phyloP scores from a whole-genome alignment of 305 asterid species.

The Rubia peregrina region DNA sequence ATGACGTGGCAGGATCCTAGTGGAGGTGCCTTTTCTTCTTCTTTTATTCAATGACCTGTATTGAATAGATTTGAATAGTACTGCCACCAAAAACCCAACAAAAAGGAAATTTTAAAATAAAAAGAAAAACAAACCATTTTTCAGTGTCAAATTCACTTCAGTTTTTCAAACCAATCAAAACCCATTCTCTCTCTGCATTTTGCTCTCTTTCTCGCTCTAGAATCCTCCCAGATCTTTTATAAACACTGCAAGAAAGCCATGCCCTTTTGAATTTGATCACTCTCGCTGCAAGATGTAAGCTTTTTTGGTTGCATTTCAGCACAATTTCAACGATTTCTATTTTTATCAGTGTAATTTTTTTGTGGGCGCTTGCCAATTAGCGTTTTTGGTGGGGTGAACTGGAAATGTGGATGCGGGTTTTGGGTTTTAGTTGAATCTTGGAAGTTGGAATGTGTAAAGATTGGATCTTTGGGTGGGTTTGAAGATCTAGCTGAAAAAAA shows the following conservation, averaged over 20 bases:
- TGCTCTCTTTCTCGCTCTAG: constrained; percentile 19
- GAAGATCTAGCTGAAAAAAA: constrained; percentile 45
- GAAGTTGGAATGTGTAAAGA: constrained; percentile 32
- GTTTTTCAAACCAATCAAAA: constrained; percentile 13
- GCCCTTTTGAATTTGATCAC: constrained; percentile 31
- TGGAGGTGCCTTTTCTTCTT: not conserved
- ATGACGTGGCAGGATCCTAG: constrained; percentile 17
- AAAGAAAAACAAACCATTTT: not conserved
- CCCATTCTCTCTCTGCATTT: constrained; percentile 11
- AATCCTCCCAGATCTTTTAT: constrained; percentile 47
- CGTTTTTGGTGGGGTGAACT: constrained; percentile 19
- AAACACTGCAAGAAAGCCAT: constrained; percentile 21
- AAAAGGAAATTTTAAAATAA: not conserved
- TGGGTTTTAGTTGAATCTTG: constrained; percentile 25
- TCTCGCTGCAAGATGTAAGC: constrained; percentile 43
- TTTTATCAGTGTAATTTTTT: constrained; percentile 1
- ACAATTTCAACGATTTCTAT: constrained; percentile 4
- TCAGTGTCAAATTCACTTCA: constrained; percentile 17
- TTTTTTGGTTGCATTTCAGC: not conserved
- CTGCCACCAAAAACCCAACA: constrained; percentile 24
- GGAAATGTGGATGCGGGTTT: constrained; percentile 32
- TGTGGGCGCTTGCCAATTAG: constrained; percentile 14
- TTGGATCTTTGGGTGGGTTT: constrained; percentile 46
- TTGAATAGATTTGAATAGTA: constrained; percentile 33
- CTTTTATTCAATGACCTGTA: constrained; percentile 26